These are phyloP conservation scores for Marasmius oreades DNA, from an alignment of 1,284 basidiomycete species.

Conservation along the genomic window DNA sequence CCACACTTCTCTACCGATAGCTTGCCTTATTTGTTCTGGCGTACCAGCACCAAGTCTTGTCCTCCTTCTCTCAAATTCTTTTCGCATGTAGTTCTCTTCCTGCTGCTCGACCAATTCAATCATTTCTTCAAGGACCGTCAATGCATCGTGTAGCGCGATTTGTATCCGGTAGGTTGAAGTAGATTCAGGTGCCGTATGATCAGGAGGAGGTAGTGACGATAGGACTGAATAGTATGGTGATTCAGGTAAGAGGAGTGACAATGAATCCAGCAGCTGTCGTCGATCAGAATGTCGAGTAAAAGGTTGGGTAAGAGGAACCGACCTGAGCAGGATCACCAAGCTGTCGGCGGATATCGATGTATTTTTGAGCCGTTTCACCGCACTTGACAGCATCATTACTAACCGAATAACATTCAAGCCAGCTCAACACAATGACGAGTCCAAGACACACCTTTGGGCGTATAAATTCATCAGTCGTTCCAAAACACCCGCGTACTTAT, in stretches of 20 bases:
- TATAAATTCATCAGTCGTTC: slow-evolving; percentile 51
- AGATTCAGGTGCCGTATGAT: slow-evolving; percentile 69
- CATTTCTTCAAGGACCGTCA: slow-evolving; percentile 69
- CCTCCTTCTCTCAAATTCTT: slow-evolving; percentile 74
- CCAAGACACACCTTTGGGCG: slow-evolving; percentile 47
- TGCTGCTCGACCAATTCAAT: slow-evolving; percentile 52
- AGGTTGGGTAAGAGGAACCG: slow-evolving; percentile 12
- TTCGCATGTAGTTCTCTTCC: slow-evolving; percentile 53
- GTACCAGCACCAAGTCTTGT: slow-evolving; percentile 68
- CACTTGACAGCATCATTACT: slow-evolving; percentile 80
- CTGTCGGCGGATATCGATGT: slow-evolving; percentile 62
- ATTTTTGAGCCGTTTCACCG: slow-evolving; percentile 75
- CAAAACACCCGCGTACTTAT: slow-evolving; percentile 54
- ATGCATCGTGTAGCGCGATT: slow-evolving; percentile 63
- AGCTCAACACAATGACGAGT: background rate
- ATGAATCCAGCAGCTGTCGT: slow-evolving; percentile 59
- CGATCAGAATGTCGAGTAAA: slow-evolving; percentile 4
- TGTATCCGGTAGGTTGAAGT: slow-evolving; percentile 59
- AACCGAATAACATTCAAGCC: slow-evolving; percentile 10
- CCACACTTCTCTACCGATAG: slow-evolving; percentile 64
- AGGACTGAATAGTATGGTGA: slow-evolving; percentile 69
- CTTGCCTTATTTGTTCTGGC: slow-evolving; percentile 66
- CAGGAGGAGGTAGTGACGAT: slow-evolving; percentile 66
- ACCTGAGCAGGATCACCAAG: slow-evolving; percentile 64
- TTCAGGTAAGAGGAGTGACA: slow-evolving; percentile 73